Base-by-base conservation (phyloP, 1,139 yeast genomes). In the Magnusiomyces sp. region DNA sequence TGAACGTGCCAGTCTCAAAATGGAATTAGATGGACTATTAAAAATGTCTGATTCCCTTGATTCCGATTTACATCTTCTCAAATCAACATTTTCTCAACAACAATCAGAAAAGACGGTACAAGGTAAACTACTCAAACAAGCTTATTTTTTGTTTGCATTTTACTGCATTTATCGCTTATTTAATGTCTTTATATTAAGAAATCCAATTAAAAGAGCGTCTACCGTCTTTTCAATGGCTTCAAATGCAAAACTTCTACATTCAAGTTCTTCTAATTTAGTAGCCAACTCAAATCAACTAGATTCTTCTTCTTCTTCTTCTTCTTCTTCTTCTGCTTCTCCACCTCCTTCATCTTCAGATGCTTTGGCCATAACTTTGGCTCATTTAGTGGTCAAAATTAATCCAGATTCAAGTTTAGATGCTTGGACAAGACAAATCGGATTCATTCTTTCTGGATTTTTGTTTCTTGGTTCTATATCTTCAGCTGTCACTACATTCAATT, bases 21-120 rank as follows among this genome's bases (percentile, higher is more conserved):
- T 83, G 5, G 92, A 95, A 89, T 70, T 87, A 55, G 69, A 73
- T 42, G 86, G 94, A 2, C 67, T 82, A 45, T 69, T 71, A 33
- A 81, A 82, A 46, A 65, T 68, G 55, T 51, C 55, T 10, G 40
- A 44, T 27, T 66, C 66, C 36, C 58, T 71, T 5, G 59, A 59
- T 33, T 52, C 59, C 36, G 75, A 71, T 44, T 54, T 66, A 23
- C 57, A 53, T 2, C 55, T 59, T 3, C 55, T 62, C 7, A 55
- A 60, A 43, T 50, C 56, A 19, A 56, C 62, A 13, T 58, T 61
- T 39, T 47, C 49, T 20, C 56, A 57, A 23, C 72, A 69, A 51
- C 47, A 53, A 27, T 53, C 55, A 32, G 56, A 56, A 1, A 55
- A 55, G 31, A 71, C 75, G 2, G 37, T 61, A 1, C 41, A 54